These are phyloP conservation scores for Pythium plurisporium DNA, from an alignment of 352 stramenopile species.

Conservation along the genomic window DNA sequence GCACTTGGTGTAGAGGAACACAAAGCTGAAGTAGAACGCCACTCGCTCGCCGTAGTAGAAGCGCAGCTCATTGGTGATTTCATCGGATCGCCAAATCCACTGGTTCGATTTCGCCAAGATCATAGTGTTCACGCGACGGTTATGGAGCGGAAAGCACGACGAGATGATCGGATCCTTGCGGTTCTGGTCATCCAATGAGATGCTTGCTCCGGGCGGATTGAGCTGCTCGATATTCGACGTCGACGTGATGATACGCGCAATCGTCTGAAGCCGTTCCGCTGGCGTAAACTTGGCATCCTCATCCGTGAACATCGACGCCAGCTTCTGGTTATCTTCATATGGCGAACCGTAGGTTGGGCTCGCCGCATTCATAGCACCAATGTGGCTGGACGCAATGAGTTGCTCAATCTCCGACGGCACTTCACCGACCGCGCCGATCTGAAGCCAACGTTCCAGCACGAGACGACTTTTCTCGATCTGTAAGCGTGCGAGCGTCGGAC, in stretches of 20 bases:
- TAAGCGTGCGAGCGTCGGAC: constrained; percentile 52
- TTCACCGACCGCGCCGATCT: constrained; percentile 82
- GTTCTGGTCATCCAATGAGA: constrained; percentile 78
- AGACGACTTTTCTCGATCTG: constrained; percentile 79
- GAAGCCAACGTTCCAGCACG: constrained; percentile 78
- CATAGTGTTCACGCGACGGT: constrained; percentile 67
- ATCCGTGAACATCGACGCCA: constrained; percentile 25
- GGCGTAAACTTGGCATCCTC: constrained; percentile 78
- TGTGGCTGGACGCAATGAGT: constrained; percentile 73
- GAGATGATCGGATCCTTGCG: constrained; percentile 67
- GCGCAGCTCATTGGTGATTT: constrained; percentile 81
- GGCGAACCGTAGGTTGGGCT: constrained; percentile 13
- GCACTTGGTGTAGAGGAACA: constrained; percentile 84
- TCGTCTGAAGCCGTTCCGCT: constrained; percentile 79
- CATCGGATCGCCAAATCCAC: constrained; percentile 74
- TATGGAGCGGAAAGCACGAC: constrained; percentile 82
- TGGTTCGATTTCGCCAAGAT: constrained; percentile 62
- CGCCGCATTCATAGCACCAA: constrained; percentile 36
- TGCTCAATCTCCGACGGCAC: constrained; percentile 84
- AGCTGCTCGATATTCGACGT: constrained; percentile 63
- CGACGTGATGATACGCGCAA: constrained; percentile 83
- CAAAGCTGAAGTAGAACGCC: constrained; percentile 84
- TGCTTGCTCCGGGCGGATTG: constrained; percentile 72
- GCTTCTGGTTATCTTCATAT: constrained; percentile 23
- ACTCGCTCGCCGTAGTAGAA: constrained; percentile 84